Evolutionary conservation across 495 filamentous ascomycete genomes (phyloP).

Genomic region (Tirmania nivea): DNA sequence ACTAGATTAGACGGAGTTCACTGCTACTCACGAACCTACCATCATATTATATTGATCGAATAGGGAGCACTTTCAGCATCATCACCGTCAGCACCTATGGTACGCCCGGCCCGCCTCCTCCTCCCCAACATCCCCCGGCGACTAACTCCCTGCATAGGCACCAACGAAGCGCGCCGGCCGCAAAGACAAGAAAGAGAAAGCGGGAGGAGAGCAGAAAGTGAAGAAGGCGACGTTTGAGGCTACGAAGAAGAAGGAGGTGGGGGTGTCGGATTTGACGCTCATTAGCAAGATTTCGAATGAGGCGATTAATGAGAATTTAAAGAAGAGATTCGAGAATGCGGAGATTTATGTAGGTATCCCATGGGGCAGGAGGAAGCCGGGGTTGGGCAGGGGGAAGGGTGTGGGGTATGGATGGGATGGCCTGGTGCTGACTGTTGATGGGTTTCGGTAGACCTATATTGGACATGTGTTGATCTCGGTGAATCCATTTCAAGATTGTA

Average conservation of each 20-base stretch:
- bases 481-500: slow-evolving; percentile 89
- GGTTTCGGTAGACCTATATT: slow-evolving; percentile 62
- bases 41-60: no score
- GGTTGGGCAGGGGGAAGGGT: neutral
- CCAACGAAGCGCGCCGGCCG: slow-evolving; percentile 30
- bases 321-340: slow-evolving; percentile 83
- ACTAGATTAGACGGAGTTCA: no score
- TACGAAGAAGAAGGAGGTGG: slow-evolving; percentile 96
- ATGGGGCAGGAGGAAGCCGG: slow-evolving; percentile 2
- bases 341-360: slow-evolving; percentile 69
- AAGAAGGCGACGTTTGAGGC: slow-evolving; percentile 92
- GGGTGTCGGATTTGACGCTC: slow-evolving; percentile 90
- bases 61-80: no score
- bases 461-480: slow-evolving; percentile 99
- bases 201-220: slow-evolving; percentile 42
- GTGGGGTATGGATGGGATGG: slow-evolving; percentile 9
- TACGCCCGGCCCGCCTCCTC: neutral
- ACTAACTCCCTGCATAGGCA: slow-evolving; percentile 4
- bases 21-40: no score
- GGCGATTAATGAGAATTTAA: slow-evolving; percentile 96
- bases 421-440: slow-evolving; percentile 4
- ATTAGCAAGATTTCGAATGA: slow-evolving; percentile 98
- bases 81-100: no score
- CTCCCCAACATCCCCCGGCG: neutral
- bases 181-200: slow-evolving; percentile 39